These are phyloP conservation scores for Dunaliella primolecta DNA, from an alignment of 139 green algal genomes.

Conservation along the genomic window DNA sequence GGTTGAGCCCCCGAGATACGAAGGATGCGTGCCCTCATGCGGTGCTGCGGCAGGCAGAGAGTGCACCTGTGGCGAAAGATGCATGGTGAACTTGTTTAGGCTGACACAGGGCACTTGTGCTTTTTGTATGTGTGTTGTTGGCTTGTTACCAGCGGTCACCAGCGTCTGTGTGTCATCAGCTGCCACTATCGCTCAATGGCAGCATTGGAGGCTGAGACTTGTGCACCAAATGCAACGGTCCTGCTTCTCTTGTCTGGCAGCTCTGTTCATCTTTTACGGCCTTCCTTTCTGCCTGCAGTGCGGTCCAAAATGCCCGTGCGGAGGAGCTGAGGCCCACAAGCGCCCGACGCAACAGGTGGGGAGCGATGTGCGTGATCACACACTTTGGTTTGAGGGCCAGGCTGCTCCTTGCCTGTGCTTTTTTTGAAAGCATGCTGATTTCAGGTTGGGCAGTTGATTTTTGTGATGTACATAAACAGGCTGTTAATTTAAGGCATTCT, in stretches of 20 bases:
- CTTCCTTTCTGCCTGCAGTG: neutral
- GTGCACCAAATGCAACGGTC: too few relatives aligned
- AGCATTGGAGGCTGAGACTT: neutral
- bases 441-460: neutral
- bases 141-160: too few relatives aligned
- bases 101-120: neutral
- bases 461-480: neutral
- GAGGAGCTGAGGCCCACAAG: neutral
- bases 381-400: neutral
- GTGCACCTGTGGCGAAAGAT: neutral
- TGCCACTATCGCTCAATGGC: neutral
- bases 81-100: neutral
- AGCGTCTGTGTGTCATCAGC: neutral
- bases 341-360: neutral
- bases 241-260: neutral
- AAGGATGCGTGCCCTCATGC: neutral
- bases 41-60: neutral
- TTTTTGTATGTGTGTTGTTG: neutral
- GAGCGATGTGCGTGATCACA: too few relatives aligned
- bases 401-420: neutral
- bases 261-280: neutral
- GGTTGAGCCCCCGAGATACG: too few relatives aligned
- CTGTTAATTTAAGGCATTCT: neutral
- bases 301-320: neutral
- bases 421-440: neutral